These are phyloP conservation scores for Fistulifera pelliculosa DNA, from an alignment of 108 stramenopile species.

Conservation along the genomic window DNA sequence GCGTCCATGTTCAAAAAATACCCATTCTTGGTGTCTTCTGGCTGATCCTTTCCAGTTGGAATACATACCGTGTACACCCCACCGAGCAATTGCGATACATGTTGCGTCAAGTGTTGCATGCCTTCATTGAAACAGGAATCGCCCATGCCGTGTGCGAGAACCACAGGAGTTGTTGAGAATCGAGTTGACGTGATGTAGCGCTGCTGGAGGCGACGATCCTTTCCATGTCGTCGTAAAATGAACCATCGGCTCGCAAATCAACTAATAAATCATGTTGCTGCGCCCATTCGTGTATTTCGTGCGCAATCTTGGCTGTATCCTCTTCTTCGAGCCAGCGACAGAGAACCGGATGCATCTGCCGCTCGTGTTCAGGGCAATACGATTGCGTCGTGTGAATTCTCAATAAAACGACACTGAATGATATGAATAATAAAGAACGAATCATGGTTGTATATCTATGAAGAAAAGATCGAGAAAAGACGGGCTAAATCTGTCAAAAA, in stretches of 20 bases:
- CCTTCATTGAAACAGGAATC: conserved; percentile 74
- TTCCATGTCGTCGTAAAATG: neutral
- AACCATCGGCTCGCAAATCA: neutral
- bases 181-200: neutral
- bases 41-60: conserved; percentile 45
- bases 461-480: too few relatives aligned
- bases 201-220: neutral
- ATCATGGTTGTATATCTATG: too few relatives aligned
- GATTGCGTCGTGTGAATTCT: neutral
- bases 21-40: conserved; percentile 61
- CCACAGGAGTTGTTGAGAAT: conserved; percentile 30
- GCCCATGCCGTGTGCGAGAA: conserved; percentile 59
- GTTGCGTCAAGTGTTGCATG: conserved; percentile 43
- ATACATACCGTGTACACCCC: conserved; percentile 47
- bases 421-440: too few relatives aligned
- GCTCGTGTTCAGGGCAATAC: conserved; percentile 1
- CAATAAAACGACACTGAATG: too few relatives aligned
- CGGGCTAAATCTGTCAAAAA: too few relatives aligned
- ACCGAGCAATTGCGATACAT: conserved; percentile 24
- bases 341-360: conserved; percentile 26
- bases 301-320: neutral
- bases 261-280: neutral
- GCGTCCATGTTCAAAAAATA: conserved; percentile 69
- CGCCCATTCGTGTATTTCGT: neutral
- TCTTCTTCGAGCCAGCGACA: conserved; percentile 32